Percentiles rank a stretch among this genome's conserved stretches.
Evolutionary conservation across 2,329 filamentous ascomycete genomes (phyloP).

Genomic region (Beauveria varroae): DNA sequence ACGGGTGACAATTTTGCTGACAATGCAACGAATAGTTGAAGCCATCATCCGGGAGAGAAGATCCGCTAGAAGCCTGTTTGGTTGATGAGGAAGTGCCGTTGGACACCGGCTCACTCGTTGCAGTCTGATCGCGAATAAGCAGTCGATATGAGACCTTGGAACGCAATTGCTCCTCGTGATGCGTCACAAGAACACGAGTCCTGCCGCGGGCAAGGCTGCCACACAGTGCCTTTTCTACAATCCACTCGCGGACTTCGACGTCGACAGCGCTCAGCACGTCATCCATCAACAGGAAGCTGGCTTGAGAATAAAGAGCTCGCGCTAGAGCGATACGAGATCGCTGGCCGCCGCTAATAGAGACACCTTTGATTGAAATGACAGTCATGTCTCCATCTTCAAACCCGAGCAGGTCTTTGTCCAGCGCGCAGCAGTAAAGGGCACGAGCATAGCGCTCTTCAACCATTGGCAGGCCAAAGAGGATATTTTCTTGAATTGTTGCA

Average conservation of each 20-base stretch:
- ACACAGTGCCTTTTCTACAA: slow-evolving; percentile 52
- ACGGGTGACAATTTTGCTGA: not conserved
- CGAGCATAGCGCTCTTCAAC: not conserved
- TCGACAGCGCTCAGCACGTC: slow-evolving; percentile 72
- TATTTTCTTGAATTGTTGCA: slow-evolving; percentile 63
- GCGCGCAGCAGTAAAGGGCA: slow-evolving; percentile 45
- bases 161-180: not conserved
- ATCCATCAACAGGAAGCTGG: slow-evolving; percentile 45
- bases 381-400: slow-evolving; percentile 63
- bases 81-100: not conserved
- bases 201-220: not conserved
- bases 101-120: not conserved
- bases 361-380: slow-evolving; percentile 34
- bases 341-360: slow-evolving; percentile 15
- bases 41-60: not conserved
- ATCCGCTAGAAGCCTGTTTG: not conserved
- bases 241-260: slow-evolving; percentile 60
- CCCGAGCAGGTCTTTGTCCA: slow-evolving; percentile 64
- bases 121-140: not conserved
- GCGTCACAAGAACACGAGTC: not conserved
- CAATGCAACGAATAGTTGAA: not conserved
- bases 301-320: slow-evolving; percentile 17
- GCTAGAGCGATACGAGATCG: slow-evolving; percentile 15
- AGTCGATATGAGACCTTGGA: not conserved
- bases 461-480: slow-evolving; percentile 61